Evolutionary conservation across 495 filamentous ascomycete genomes (phyloP).

Genomic region (Halenospora varia): DNA sequence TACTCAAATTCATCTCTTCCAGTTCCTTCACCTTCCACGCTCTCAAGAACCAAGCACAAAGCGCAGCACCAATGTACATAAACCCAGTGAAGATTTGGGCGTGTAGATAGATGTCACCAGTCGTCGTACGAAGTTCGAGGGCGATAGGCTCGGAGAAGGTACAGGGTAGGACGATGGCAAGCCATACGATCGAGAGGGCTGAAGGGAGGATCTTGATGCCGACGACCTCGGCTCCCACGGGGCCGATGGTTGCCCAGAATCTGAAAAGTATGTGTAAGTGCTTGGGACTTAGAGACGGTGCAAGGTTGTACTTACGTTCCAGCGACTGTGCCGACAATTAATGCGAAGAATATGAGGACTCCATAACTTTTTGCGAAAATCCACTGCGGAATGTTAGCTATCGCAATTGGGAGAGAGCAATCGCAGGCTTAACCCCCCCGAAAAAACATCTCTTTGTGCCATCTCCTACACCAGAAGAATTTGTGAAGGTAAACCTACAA

Average conservation of each 20-base stretch:
- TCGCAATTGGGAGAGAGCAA: no score
- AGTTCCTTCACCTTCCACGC: constrained; percentile 59
- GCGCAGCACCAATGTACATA: constrained; percentile 57
- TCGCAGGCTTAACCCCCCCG: no score
- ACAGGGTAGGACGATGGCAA: constrained; percentile 65
- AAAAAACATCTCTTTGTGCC: no score
- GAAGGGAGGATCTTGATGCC: constrained; percentile 68
- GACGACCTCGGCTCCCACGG: constrained; percentile 75
- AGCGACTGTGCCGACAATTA: constrained; percentile 65
- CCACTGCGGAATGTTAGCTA: constrained; percentile 41
- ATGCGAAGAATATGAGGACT: constrained; percentile 64
- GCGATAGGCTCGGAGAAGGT: constrained; percentile 75
- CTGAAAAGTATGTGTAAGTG: constrained; percentile 1
- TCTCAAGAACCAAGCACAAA: constrained; percentile 49
- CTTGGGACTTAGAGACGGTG: constrained; percentile 23
- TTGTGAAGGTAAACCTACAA: constrained; percentile 27
- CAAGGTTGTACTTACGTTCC: constrained; percentile 40
- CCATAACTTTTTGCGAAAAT: constrained; percentile 61
- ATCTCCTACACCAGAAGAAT: no score
- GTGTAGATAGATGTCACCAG: constrained; percentile 47
- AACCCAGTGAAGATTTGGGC: constrained; percentile 66
- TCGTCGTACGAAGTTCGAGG: constrained; percentile 54
- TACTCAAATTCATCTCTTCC: constrained; percentile 29
- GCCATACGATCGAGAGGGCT: constrained; percentile 70
- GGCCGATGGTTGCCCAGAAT: constrained; percentile 70